A percentile compares a stretch with the other conserved stretches of the same genome.
phyloP scores from a whole-genome alignment of 208 protist genomes.

The Leishmania tarentolae region DNA sequence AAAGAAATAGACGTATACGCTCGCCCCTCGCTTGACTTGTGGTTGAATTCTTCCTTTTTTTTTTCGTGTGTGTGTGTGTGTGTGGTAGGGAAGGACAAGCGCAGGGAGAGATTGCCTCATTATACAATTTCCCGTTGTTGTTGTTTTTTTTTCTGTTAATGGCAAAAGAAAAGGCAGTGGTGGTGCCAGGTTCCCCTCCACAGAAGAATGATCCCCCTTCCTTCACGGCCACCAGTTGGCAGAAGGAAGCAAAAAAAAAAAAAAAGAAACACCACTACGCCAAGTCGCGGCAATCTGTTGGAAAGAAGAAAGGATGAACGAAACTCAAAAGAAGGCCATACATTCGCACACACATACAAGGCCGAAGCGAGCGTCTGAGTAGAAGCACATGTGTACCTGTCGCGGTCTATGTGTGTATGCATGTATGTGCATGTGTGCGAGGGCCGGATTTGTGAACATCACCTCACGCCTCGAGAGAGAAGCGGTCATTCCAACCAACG shows the following conservation, averaged over 20 bases:
- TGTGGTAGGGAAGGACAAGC: no score
- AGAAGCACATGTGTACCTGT: background rate
- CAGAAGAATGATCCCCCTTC: background rate
- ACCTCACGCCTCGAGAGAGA: background rate
- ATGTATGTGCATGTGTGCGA: background rate
- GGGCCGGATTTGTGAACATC: background rate
- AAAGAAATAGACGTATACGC: background rate
- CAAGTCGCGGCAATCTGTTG: background rate
- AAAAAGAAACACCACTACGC: background rate
- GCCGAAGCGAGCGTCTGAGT: background rate
- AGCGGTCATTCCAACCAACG: background rate
- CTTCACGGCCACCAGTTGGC: background rate
- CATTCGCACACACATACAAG: background rate
- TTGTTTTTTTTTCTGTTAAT: no score
- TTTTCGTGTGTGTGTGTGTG: no score
- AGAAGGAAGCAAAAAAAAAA: slow-evolving; percentile 17
- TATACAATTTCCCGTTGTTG: no score
- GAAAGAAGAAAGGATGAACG: background rate
- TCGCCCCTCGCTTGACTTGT: no score
- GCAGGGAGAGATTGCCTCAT: no score
- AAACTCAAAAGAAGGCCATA: background rate
- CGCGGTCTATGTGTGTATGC: background rate
- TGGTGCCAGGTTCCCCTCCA: background rate
- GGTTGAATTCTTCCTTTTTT: no score
- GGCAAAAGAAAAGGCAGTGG: background rate